Evolutionary conservation across 257 asterid genomes (phyloP).

Genomic region (Lavandula angustifolia): DNA sequence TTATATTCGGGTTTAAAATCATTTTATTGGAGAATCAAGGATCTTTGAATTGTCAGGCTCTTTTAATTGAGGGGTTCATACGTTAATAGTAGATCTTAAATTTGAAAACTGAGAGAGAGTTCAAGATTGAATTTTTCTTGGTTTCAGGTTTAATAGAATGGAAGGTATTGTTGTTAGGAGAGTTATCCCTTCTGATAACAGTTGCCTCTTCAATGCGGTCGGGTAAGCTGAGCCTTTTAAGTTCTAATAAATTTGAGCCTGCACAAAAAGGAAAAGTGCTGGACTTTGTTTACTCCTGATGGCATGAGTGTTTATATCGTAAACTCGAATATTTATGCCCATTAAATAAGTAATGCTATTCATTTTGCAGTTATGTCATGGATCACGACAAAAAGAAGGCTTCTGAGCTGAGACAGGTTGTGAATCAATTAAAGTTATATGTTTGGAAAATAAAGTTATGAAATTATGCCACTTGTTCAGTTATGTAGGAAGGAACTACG

Average conservation of each 20-base stretch:
- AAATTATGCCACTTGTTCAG: constrained; percentile 18
- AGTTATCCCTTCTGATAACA: constrained; percentile 92
- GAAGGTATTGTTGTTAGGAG: constrained; percentile 78
- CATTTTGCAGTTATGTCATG: constrained; percentile 77
- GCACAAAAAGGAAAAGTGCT: not conserved
- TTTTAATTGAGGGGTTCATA: not conserved
- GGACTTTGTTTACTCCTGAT: not conserved
- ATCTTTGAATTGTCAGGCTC: constrained; percentile 1
- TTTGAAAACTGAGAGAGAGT: constrained; percentile 3
- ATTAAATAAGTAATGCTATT: constrained; percentile 24
- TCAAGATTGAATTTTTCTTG: constrained; percentile 10
- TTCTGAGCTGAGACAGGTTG: constrained; percentile 87
- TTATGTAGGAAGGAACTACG: constrained; percentile 11
- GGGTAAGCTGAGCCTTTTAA: constrained; percentile 68
- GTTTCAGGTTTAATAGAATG: constrained; percentile 53
- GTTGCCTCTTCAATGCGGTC: constrained; percentile 96
- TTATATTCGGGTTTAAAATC: not conserved
- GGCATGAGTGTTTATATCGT: not conserved
- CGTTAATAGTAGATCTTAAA: not conserved
- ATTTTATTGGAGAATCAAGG: not conserved
- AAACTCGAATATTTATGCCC: constrained; percentile 7
- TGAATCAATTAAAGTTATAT: constrained; percentile 13
- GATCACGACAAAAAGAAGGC: constrained; percentile 83
- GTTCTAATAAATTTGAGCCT: constrained; percentile 11
- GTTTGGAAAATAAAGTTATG: constrained; percentile 1